Conservation (phyloP, 1,284 basidiomycete species). For the Ustilago loliicola region DNA sequence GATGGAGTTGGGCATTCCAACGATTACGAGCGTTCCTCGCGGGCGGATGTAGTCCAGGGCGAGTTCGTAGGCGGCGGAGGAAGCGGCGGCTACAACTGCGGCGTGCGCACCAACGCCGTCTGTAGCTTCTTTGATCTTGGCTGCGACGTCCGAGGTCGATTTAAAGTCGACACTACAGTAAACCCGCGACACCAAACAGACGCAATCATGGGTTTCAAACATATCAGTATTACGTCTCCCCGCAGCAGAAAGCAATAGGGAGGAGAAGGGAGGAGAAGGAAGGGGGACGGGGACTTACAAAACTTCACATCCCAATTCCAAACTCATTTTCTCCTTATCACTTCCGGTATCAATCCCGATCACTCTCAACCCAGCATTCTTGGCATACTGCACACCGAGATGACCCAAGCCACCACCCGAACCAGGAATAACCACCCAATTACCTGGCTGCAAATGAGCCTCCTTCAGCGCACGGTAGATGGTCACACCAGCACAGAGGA, state of each 20-base stretch:
- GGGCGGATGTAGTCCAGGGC: slow-evolving; percentile 76
- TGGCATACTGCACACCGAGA: slow-evolving; percentile 59
- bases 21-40: slow-evolving; percentile 79
- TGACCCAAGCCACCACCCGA: slow-evolving; percentile 78
- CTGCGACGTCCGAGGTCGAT: slow-evolving; percentile 74
- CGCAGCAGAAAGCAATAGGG: too few relatives aligned
- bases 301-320: slow-evolving; percentile 80
- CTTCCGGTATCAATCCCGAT: slow-evolving; percentile 84
- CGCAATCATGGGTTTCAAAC: background rate
- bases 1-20: slow-evolving; percentile 77
- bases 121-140: slow-evolving; percentile 77
- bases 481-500: slow-evolving; percentile 83
- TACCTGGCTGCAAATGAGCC: slow-evolving; percentile 76
- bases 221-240: too few relatives aligned
- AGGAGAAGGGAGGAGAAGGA: background rate
- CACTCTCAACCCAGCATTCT: slow-evolving; percentile 74
- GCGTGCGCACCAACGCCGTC: slow-evolving; percentile 80
- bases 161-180: slow-evolving; percentile 79
- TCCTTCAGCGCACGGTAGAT: slow-evolving; percentile 87
- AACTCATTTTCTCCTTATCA: slow-evolving; percentile 81
- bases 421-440: slow-evolving; percentile 85
- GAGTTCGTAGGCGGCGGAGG: slow-evolving; percentile 76
- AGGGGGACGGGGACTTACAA: slow-evolving; percentile 71
- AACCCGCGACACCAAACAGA: too few relatives aligned
- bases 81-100: slow-evolving; percentile 69